phyloP scores from a whole-genome alignment of 2,329 filamentous ascomycete species.

The Neonectria ditissima region DNA sequence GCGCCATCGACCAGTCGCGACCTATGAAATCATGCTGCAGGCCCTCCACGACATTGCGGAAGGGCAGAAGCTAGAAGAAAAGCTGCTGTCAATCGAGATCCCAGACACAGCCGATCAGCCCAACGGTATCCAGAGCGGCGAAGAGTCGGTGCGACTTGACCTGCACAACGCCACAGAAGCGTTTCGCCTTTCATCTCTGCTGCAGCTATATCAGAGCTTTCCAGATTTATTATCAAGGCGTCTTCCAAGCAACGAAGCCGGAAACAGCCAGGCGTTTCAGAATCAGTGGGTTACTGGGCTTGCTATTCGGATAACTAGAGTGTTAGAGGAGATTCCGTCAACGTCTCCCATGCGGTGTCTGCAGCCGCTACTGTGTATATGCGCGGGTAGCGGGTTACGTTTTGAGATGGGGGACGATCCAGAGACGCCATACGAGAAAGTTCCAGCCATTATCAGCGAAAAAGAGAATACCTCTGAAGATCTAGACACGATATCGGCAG shows the following conservation, averaged over 20 bases:
- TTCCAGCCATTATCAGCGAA: neutral
- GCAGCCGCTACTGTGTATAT: conserved; percentile 51
- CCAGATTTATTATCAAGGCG: conserved; percentile 48
- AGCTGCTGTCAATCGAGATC: conserved; percentile 33
- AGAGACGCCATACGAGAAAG: neutral
- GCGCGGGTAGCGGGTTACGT: conserved; percentile 49
- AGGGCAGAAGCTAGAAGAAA: conserved; percentile 35
- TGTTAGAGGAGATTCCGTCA: conserved; percentile 48
- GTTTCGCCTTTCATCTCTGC: conserved; percentile 51
- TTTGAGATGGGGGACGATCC: conserved; percentile 8
- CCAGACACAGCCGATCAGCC: conserved; percentile 4
- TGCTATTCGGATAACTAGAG: conserved; percentile 43
- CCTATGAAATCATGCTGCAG: conserved; percentile 38
- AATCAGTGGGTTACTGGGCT: conserved; percentile 49
- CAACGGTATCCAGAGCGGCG: conserved; percentile 46
- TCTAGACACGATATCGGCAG: neutral
- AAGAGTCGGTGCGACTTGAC: conserved; percentile 44
- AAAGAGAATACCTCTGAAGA: neutral
- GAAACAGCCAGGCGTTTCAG: conserved; percentile 1
- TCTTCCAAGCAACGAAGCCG: conserved; percentile 36
- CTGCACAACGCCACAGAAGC: conserved; percentile 53
- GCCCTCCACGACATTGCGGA: conserved; percentile 36
- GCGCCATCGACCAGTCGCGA: conserved; percentile 33
- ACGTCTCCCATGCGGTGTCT: conserved; percentile 51
- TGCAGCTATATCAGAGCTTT: conserved; percentile 56